A percentile compares a stretch with the other conserved stretches of the same genome.
Evolutionary conservation across 2,329 filamentous ascomycete genomes (phyloP).

Genomic region (Bipolaris oryzae): DNA sequence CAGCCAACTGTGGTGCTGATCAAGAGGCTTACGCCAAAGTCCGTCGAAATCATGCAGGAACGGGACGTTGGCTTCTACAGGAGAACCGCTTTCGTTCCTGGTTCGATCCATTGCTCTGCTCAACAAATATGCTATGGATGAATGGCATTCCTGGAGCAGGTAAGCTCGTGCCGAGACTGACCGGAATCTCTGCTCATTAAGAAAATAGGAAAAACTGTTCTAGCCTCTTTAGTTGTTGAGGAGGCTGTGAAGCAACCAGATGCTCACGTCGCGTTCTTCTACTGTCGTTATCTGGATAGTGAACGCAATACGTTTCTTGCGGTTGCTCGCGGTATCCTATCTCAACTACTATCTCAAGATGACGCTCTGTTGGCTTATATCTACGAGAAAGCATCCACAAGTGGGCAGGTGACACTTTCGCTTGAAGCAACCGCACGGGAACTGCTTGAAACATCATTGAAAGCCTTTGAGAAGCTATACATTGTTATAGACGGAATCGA

Average conservation of each 20-base stretch:
- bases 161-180: not conserved
- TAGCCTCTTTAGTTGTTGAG: constrained; percentile 35
- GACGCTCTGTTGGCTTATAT: not conserved
- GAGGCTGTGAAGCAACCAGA: constrained; percentile 14
- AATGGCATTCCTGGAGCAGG: constrained; percentile 22
- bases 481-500: constrained; percentile 48
- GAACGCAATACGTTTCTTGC: constrained; percentile 7
- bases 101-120: constrained; percentile 13
- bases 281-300: constrained; percentile 27
- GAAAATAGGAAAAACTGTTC: constrained; percentile 35
- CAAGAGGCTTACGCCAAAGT: constrained; percentile 4
- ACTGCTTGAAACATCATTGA: constrained; percentile 20
- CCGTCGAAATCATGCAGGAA: constrained; percentile 14
- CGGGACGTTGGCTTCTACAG: constrained; percentile 29
- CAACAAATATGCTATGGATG: constrained; percentile 23
- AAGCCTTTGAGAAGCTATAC: constrained; percentile 30
- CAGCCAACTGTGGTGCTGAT: not conserved
- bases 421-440: not conserved
- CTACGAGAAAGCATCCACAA: constrained; percentile 3
- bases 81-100: constrained; percentile 31
- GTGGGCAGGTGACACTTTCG: constrained; percentile 3
- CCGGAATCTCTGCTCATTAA: not conserved
- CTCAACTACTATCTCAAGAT: constrained; percentile 3
- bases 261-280: constrained; percentile 27
- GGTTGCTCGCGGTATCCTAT: constrained; percentile 1